These are phyloP conservation scores for Anethum foeniculum DNA, from an alignment of 140 eudicot genomes.

Conservation along the genomic window DNA sequence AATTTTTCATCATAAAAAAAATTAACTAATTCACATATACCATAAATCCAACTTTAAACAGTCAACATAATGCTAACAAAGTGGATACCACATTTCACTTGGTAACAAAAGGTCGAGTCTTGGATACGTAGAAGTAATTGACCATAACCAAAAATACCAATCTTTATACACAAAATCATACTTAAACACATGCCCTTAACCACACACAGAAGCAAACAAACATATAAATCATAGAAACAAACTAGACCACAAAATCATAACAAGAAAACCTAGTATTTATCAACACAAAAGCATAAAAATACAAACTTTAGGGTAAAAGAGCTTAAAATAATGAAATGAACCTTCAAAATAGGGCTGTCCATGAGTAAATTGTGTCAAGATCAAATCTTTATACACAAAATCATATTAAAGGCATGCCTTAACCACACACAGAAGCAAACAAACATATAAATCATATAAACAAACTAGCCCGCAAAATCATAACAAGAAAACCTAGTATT, in stretches of 20 bases:
- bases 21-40: background rate
- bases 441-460: background rate
- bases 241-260: background rate
- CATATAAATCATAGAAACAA: background rate
- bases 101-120: background rate
- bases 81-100: background rate
- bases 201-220: background rate
- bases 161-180: background rate
- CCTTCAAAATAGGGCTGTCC: constrained; percentile 79
- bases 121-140: background rate
- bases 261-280: too few relatives aligned
- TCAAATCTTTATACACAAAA: constrained; percentile 45
- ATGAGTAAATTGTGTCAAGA: constrained; percentile 49
- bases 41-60: background rate
- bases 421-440: background rate
- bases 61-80: background rate
- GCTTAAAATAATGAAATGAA: constrained; percentile 11
- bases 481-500: too few relatives aligned
- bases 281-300: background rate
- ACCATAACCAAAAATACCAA: background rate
- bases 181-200: background rate
- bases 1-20: background rate
- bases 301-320: background rate
- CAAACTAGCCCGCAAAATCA: background rate
- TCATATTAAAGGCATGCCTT: background rate